A percentile compares a stretch with the other conserved stretches of the same genome.
Evolutionary conservation across 2,329 filamentous ascomycete species (phyloP).

Genomic region (Aspergillus quadrilineatus): DNA sequence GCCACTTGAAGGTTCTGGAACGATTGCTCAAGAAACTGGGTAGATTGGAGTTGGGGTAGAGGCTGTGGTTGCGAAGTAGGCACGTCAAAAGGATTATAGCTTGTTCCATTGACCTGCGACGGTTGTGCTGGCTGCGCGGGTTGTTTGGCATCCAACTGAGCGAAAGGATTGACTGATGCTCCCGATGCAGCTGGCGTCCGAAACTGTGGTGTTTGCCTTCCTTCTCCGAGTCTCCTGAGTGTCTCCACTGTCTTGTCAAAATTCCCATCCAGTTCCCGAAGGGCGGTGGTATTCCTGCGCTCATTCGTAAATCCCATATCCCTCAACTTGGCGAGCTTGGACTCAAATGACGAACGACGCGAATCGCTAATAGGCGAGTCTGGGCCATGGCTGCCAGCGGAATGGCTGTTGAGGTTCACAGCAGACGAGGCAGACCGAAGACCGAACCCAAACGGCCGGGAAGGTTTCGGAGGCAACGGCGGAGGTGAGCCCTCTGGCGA

Average conservation of each 20-base stretch:
- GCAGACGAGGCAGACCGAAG: conserved; percentile 70
- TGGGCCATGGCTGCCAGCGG: conserved; percentile 53
- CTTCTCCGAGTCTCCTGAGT: conserved; percentile 75
- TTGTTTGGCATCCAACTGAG: conserved; percentile 49
- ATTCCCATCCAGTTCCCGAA: conserved; percentile 81
- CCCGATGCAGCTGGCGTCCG: conserved; percentile 53
- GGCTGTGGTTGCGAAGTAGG: conserved; percentile 34
- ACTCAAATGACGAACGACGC: conserved; percentile 53
- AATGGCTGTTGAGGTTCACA: conserved; percentile 60
- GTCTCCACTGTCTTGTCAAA: conserved; percentile 83
- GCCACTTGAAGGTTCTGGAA: conserved; percentile 75
- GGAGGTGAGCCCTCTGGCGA: conserved; percentile 56
- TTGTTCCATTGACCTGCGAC: conserved; percentile 21
- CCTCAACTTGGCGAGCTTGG: conserved; percentile 72
- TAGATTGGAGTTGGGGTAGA: conserved; percentile 26
- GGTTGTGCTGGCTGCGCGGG: conserved; percentile 32
- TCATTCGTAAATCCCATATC: conserved; percentile 93
- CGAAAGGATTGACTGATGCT: conserved; percentile 66
- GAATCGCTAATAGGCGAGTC: conserved; percentile 26
- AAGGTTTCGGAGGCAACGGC: conserved; percentile 60
- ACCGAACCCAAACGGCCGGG: conserved; percentile 62
- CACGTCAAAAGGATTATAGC: conserved; percentile 69
- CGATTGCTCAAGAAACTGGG: conserved; percentile 59
- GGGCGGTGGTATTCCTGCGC: conserved; percentile 73
- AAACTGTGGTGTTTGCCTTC: conserved; percentile 50